Base-by-base conservation (phyloP, 768 basidiomycete genomes). In the Lepiota venenata region DNA sequence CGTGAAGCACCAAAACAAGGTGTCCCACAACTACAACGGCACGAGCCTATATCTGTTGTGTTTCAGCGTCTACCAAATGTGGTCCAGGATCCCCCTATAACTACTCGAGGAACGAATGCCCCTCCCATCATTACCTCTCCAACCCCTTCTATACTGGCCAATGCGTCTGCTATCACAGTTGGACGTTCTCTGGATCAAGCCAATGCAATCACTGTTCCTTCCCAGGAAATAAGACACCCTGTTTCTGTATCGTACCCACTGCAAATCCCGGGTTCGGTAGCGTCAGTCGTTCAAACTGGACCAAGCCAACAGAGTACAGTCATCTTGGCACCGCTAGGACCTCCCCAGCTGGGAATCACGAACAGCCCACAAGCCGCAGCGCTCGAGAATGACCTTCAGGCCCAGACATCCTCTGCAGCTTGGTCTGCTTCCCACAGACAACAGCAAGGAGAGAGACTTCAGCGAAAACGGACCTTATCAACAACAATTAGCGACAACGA, bases 401-500 rank as follows among this genome's bases (percentile, higher is more conserved):
- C 21, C 20, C 18, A 16, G 15, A 12, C 41, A n/a, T 39, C 15
- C 29, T 16, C 25, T n/a, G 11, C 41, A n/a, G 29, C 32, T 16
- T 36, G 21, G 10, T 11, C 18, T 29, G 14, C 32, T 11, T 9
- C 40, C 37, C 50, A 49, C n/a, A 41, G 47, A 15, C 20, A 41
- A 27, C 18, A 43, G 2, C 7, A 25, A 6, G 37, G 20, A 22
- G 51, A 52, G 37, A 56, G 56, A 46, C 29, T 29, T 20, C 62
- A 58, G 45, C 50, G 61, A 50, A 69, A 62, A 47, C 63, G 59
- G 21, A 64, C 55, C 35, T 10, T 50, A 3, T 57, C 59, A 9
- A 25, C 49, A 36, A 53, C 53, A 20, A 55, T 53, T 44, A 56
- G 46, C 8, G 63, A 64, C 18, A 57, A 36, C 12, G 47, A 57